Evolutionary conservation across 108 stramenopile species (phyloP), one percentile per base, ranked within the genome.

Genomic region (Cyclotella sp.): DNA sequence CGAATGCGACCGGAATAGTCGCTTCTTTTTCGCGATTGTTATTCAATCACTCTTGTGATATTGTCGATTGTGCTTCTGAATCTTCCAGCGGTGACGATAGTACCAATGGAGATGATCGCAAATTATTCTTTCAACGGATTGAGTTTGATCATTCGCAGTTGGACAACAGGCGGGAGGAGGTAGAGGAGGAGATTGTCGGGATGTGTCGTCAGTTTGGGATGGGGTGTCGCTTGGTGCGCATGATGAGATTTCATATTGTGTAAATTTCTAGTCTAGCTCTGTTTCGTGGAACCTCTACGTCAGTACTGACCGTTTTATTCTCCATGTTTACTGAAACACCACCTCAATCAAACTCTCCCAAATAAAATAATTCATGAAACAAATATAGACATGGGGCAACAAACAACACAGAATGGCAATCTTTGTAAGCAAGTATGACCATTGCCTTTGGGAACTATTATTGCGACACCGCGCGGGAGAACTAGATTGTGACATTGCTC

Each of bases 371-470:
- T 34, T 34, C 4, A 51, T 19, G n/a, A 51, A 28, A 70, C 27
- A 21, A 57, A 28, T 67, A 19, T 29, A 78, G 77, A 68, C 72
- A 51, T 84, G 74, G 74, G 75, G 84, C n/a, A 74, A 84, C 49
- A 67, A 44, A 49, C 34, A 34, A 28, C 53, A 58, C 18, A 80
- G 52, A 24, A 72, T 84, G 51, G 75, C 84, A 65, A 80, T 88
- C 24, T 86, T 84, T 55, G 90, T 88, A 13, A 84, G 85, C 40
- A 95, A 95, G 64, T 88, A 93, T 47, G 94, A 95, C 69, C 94
- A 93, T 62, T 91, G 90, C 70, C 73, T 95, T 12, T 96, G 93
- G 90, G 95, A 96, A 72, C 77, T 96, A 14, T 78, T 96, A 45
- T 67, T 96, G 41, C 55, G 95, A 49, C 95, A 96, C 60, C 78